Evolutionary conservation across 2,329 filamentous ascomycete species (phyloP).

Genomic region (Chaetomiaceae sp.): DNA sequence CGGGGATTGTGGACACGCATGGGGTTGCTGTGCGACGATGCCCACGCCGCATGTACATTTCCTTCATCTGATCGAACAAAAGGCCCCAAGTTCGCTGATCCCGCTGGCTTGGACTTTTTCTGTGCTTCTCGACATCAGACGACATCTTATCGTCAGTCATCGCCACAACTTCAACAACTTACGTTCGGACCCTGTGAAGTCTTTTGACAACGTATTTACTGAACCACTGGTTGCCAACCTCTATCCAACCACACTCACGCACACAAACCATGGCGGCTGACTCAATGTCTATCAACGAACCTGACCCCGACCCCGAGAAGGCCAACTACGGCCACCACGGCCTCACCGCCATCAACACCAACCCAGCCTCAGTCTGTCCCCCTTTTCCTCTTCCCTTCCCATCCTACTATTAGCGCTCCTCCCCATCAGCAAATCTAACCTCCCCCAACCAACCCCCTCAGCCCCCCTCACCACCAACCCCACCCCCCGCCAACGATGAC

Average conservation of each 20-base stretch:
- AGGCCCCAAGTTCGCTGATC: no score
- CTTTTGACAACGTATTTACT: no score
- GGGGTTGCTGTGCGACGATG: neutral
- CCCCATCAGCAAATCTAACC: no score
- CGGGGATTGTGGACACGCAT: neutral
- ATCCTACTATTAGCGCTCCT: no score
- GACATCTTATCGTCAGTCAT: neutral
- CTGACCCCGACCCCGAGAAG: slow-evolving; percentile 2
- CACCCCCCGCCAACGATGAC: neutral
- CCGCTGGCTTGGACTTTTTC: no score
- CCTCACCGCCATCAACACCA: neutral
- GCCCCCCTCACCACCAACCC: neutral
- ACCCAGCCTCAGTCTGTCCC: neutral
- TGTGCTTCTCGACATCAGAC: no score
- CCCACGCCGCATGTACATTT: no score
- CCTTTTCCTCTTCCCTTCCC: no score
- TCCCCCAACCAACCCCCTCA: neutral
- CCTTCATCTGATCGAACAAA: no score
- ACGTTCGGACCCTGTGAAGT: no score
- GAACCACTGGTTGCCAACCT: no score
- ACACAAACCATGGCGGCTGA: slow-evolving; percentile 1
- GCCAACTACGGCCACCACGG: neutral
- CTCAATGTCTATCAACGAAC: neutral
- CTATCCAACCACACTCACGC: neutral
- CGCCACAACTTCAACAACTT: neutral